A percentile compares a stretch with the other conserved stretches of the same genome.
Evolutionary conservation across 148 eudicot species (phyloP).

Genomic region (Diospyros lotus): DNA sequence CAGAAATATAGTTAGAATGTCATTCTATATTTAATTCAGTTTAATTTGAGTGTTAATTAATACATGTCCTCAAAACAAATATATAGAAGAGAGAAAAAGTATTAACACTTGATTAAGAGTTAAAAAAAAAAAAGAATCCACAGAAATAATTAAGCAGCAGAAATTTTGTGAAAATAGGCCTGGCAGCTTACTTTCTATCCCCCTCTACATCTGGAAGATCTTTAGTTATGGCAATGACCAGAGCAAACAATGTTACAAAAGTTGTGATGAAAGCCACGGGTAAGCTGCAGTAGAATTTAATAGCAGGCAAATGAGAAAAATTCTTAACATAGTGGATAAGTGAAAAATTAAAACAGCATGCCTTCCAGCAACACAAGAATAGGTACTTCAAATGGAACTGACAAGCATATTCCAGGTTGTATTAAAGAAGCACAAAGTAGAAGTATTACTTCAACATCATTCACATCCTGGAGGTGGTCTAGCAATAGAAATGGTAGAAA

Average conservation of each 20-base stretch:
- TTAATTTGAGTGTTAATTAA: too few species aligned
- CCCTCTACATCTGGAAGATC: conserved; percentile 99
- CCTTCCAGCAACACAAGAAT: background rate
- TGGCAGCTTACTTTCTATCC: conserved; percentile 80
- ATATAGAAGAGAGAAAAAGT: background rate
- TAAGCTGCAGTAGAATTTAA: conserved; percentile 51
- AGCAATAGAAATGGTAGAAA: conserved; percentile 6
- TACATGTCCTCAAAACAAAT: too few species aligned
- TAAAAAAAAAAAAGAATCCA: background rate
- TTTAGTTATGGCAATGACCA: conserved; percentile 98
- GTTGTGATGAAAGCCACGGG: conserved; percentile 94
- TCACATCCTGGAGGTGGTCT: background rate
- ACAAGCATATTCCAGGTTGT: too few species aligned
- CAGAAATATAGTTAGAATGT: too few species aligned
- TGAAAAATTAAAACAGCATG: background rate
- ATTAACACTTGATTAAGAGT: background rate
- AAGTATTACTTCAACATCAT: background rate
- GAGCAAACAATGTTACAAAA: conserved; percentile 86
- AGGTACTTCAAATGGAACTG: background rate
- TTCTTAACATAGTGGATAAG: background rate
- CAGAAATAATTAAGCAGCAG: conserved; percentile 9
- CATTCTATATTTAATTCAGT: too few species aligned
- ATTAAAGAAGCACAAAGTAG: conserved; percentile 2
- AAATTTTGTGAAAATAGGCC: conserved; percentile 2
- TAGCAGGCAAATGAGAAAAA: background rate